These are phyloP conservation scores for Aspergillus funiculosus DNA, from an alignment of 495 filamentous ascomycete genomes.

Conservation along the genomic window DNA sequence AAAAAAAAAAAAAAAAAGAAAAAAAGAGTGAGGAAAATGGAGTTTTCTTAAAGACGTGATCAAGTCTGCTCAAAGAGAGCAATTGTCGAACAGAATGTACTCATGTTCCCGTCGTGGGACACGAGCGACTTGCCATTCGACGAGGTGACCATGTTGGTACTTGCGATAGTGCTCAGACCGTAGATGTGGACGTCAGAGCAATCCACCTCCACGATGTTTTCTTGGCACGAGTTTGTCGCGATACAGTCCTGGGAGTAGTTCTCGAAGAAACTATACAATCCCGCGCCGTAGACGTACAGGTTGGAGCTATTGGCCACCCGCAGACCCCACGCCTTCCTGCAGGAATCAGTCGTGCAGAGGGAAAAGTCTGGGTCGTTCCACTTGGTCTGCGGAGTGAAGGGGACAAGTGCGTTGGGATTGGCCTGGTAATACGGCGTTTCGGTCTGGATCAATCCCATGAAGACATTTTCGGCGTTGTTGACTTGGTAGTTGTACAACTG, in stretches of 20 bases:
- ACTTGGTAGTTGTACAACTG: constrained; percentile 89
- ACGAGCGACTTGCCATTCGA: constrained; percentile 46
- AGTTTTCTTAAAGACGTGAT: not conserved
- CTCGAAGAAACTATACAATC: constrained; percentile 83
- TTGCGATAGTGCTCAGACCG: constrained; percentile 80
- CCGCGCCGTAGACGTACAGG: constrained; percentile 68
- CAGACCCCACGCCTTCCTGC: constrained; percentile 80
- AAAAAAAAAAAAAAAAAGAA: constrained; percentile 7
- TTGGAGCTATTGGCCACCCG: constrained; percentile 65
- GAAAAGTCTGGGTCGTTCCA: constrained; percentile 75
- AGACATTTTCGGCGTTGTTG: constrained; percentile 71
- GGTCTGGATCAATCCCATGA: constrained; percentile 80
- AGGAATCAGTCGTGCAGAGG: constrained; percentile 54
- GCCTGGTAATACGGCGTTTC: constrained; percentile 91
- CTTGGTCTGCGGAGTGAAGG: constrained; percentile 55
- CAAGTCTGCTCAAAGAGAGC: constrained; percentile 51
- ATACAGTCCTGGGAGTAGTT: constrained; percentile 81
- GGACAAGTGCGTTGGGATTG: constrained; percentile 68
- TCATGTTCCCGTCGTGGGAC: constrained; percentile 58
- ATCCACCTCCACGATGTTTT: constrained; percentile 81
- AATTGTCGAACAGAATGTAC: constrained; percentile 72
- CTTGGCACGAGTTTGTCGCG: constrained; percentile 68
- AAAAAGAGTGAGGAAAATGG: not conserved
- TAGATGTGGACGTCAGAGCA: constrained; percentile 65
- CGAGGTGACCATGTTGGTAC: constrained; percentile 74